Evolutionary conservation across 441 rosid genomes (phyloP).

Genomic region (Flueggea neowawraea): DNA sequence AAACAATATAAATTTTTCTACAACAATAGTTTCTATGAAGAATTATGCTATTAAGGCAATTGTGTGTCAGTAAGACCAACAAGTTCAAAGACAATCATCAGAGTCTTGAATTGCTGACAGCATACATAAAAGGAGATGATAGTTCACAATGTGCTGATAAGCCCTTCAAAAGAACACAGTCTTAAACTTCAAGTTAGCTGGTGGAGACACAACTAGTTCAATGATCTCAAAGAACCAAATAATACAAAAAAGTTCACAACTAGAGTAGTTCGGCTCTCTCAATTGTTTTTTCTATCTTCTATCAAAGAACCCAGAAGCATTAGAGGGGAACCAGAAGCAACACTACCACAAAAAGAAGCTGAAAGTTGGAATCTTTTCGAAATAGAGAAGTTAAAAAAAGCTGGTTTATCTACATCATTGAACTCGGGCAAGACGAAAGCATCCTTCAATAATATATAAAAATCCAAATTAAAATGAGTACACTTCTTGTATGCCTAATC

Average conservation of each 20-base stretch:
- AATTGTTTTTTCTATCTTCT: slow-evolving; percentile 33
- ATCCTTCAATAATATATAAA: no score
- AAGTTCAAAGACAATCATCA: slow-evolving; percentile 3
- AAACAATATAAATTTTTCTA: no score
- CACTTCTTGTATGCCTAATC: no score
- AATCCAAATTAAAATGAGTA: no score
- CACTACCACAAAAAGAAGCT: not conserved
- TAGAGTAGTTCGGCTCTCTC: no score
- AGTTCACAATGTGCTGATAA: not conserved
- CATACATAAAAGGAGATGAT: slow-evolving; percentile 13
- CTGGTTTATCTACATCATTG: slow-evolving; percentile 41
- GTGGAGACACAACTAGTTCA: slow-evolving; percentile 28
- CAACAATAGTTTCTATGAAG: no score
- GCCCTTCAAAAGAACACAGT: slow-evolving; percentile 15
- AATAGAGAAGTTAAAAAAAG: slow-evolving; percentile 19
- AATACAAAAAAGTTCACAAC: no score
- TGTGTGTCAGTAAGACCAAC: no score
- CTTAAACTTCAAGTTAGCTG: slow-evolving; percentile 21
- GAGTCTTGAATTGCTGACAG: slow-evolving; percentile 24
- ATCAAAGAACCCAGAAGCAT: slow-evolving; percentile 27
- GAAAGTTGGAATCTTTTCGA: not conserved
- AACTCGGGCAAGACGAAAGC: no score
- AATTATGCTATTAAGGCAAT: no score
- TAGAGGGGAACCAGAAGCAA: slow-evolving; percentile 21
- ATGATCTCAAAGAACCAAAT: slow-evolving; percentile 13